Evolutionary conservation across 768 basidiomycete genomes (phyloP), one percentile per base, ranked within the genome.

Genomic region (Boletus tomentosulus): DNA sequence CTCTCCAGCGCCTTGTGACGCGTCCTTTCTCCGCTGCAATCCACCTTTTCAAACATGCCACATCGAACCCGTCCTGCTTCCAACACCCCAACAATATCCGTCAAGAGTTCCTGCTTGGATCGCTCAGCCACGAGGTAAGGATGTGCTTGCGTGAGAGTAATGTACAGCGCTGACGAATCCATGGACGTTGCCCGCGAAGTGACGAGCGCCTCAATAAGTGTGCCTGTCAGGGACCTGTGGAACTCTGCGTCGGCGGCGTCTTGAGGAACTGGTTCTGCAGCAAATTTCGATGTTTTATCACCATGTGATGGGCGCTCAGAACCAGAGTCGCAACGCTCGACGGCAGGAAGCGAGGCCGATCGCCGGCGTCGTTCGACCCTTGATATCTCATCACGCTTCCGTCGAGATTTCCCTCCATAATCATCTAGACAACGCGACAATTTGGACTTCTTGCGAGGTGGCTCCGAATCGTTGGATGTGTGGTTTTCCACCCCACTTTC

Each of bases 21-120:
- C 74, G 59, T 80, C 24, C 34, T 78, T 78, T 83, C 67, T 1
- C 78, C 79, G 60, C 78, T 83, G 55, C 82, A 80, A 58, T 86
- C 83, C 33, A 89, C 85, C 63, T 84, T 85, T 27, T 83, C 86
- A 63, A 89, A 89, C 54, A 89, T 79, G 3, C 85, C 85, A 54
- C 74, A 77, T 42, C 76, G 76, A 22, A 67, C 60, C 7, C 69
- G 71, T 22, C 73, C 76, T 46, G 69, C 66, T 51, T 77, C 72
- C 56, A 89, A 68, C 34, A 84, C 79, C 1, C 68, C 61, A 42
- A 74, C 71, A 49, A 89, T 77, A 27, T 81, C 66, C 35, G 62
- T 60, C 51, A 80, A 61, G 74, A 86, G 85, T 55, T 78, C 78
- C 24, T 55, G 60, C 63, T 65, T 71, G 11, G 64, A 38, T 35